Percentiles rank a stretch among this genome's conserved stretches.
phyloP scores from a whole-genome alignment of 2,329 filamentous ascomycete species.

The Sporothrix protearum region DNA sequence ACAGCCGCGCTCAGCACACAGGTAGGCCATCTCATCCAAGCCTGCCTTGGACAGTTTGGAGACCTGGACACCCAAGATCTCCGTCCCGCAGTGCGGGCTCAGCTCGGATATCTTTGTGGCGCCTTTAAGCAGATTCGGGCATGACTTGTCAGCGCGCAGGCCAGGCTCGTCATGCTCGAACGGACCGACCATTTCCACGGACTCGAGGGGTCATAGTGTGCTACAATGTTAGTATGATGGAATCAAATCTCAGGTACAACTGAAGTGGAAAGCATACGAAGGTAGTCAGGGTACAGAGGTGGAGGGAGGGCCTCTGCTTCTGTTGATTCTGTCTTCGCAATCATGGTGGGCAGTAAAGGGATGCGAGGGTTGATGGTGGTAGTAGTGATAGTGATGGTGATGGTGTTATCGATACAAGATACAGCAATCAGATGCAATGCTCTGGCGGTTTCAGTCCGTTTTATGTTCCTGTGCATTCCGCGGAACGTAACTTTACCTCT shows the following conservation, averaged over 20 bases:
- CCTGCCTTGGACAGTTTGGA: slow-evolving; percentile 25
- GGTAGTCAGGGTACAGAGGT: slow-evolving; percentile 30
- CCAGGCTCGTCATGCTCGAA: slow-evolving; percentile 33
- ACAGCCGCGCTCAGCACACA: slow-evolving; percentile 29
- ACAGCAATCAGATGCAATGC: neutral
- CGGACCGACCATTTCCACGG: slow-evolving; percentile 29
- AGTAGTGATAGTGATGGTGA: neutral
- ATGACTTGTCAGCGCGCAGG: slow-evolving; percentile 29
- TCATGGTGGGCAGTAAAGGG: slow-evolving; percentile 15
- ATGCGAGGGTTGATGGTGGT: neutral
- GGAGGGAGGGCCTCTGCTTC: slow-evolving; percentile 4
- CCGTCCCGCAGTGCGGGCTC: slow-evolving; percentile 32
- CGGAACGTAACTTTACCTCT: neutral
- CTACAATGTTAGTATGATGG: slow-evolving; percentile 19
- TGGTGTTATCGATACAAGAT: neutral
- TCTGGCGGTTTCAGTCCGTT: neutral
- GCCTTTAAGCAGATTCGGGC: slow-evolving; percentile 30
- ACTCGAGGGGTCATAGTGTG: slow-evolving; percentile 32
- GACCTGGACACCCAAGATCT: slow-evolving; percentile 31
- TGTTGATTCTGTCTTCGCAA: slow-evolving; percentile 12
- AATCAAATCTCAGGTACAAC: too few relatives aligned
- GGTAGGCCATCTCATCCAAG: slow-evolving; percentile 30
- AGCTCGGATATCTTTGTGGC: slow-evolving; percentile 31
- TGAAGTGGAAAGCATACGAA: slow-evolving; percentile 24
- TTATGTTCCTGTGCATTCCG: neutral